Evolutionary conservation across 805 yeast species (phyloP).

Genomic region (Candida tallmaniae): DNA sequence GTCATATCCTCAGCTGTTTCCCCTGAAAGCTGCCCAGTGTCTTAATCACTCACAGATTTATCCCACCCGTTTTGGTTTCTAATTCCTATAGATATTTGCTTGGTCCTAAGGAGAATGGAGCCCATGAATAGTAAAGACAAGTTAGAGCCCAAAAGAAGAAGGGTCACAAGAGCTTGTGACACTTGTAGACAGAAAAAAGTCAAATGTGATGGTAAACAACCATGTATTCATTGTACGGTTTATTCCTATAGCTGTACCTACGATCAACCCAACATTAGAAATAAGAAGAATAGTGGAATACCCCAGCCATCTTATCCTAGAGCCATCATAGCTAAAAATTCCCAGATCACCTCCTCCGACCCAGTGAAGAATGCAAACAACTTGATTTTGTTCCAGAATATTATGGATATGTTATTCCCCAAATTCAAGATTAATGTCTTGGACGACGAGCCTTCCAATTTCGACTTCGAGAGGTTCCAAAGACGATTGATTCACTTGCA

Average conservation of each 20-base stretch:
- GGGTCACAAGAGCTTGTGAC: constrained; percentile 75
- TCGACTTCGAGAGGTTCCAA: constrained; percentile 34
- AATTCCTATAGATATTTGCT: no score
- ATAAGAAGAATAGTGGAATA: constrained; percentile 35
- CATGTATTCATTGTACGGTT: constrained; percentile 81
- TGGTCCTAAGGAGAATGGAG: no score
- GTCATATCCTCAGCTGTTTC: no score
- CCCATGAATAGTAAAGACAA: constrained; percentile 5
- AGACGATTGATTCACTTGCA: constrained; percentile 19
- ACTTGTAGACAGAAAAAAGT: constrained; percentile 73
- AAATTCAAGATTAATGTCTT: constrained; percentile 26
- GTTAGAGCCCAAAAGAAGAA: constrained; percentile 42
- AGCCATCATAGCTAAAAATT: constrained; percentile 4
- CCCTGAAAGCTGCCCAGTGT: no score
- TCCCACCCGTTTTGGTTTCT: no score
- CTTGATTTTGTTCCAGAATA: constrained; percentile 27
- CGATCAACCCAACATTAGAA: constrained; percentile 67
- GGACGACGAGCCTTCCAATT: constrained; percentile 26
- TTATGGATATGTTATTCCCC: constrained; percentile 32
- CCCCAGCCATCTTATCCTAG: constrained; percentile 21
- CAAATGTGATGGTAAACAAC: constrained; percentile 75
- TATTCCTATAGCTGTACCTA: constrained; percentile 83
- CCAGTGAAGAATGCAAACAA: constrained; percentile 14
- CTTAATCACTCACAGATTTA: no score
- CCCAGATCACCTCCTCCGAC: constrained; percentile 6